These are phyloP conservation scores for Fusarium pilosicola DNA, from an alignment of 2,329 filamentous ascomycete species.

Conservation along the genomic window DNA sequence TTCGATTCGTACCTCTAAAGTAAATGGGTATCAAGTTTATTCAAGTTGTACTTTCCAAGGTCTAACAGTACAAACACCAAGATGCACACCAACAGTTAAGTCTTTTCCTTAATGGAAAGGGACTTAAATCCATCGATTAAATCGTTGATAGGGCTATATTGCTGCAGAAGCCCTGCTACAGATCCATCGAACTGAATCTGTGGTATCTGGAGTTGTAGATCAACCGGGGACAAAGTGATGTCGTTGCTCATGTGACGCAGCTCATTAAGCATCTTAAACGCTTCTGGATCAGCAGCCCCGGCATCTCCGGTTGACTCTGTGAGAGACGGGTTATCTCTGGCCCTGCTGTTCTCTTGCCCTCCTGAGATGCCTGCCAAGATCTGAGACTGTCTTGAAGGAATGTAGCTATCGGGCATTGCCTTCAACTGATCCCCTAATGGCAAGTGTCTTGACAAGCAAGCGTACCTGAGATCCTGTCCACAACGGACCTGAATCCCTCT, in stretches of 20 bases:
- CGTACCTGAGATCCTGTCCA: not conserved
- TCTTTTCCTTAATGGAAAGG: not conserved
- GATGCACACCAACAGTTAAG: rapidly evolving
- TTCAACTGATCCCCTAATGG: not conserved
- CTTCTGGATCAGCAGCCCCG: not conserved
- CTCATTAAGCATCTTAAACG: not conserved
- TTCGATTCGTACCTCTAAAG: too few species aligned
- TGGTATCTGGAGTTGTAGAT: not conserved
- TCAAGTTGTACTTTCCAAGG: rapidly evolving
- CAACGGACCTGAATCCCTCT: not conserved
- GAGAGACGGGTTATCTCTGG: not conserved
- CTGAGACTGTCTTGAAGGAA: not conserved
- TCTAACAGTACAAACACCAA: not conserved
- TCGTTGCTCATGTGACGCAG: not conserved
- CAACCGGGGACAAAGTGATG: rapidly evolving
- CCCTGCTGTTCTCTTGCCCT: not conserved
- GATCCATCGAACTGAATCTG: not conserved
- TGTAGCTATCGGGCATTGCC: too few species aligned
- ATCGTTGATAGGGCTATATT: not conserved
- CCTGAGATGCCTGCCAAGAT: not conserved
- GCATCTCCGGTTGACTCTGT: not conserved
- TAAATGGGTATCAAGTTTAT: not conserved
- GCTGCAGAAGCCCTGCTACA: not conserved
- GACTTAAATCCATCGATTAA: not conserved
- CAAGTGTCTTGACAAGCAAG: not conserved